Conservation (phyloP, 129 eudicot genomes). For the Heracleum sosnowskyi region DNA sequence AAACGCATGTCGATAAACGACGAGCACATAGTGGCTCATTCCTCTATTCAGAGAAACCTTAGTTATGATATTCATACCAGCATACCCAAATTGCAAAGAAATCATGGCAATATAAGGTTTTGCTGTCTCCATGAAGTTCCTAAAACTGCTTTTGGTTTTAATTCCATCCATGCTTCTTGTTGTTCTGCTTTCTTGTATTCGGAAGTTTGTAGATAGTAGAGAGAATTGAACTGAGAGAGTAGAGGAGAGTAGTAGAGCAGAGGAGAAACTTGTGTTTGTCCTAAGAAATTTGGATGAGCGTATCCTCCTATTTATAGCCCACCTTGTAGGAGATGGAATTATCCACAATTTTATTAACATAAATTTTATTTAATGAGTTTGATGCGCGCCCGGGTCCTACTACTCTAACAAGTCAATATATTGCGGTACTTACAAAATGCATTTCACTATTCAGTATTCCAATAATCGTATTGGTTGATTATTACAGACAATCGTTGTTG, state of each 20-base stretch:
- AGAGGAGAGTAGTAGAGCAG: slow-evolving; percentile 14
- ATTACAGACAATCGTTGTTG: neutral
- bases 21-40: slow-evolving; percentile 92
- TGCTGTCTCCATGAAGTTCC: slow-evolving; percentile 38
- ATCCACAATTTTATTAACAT: neutral
- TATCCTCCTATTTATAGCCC: slow-evolving; percentile 49
- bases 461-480: neutral
- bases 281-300: slow-evolving; percentile 26
- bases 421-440: neutral
- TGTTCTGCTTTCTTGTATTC: neutral
- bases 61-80: slow-evolving; percentile 90
- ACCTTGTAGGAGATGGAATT: neutral
- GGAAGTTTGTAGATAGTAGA: neutral
- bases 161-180: slow-evolving; percentile 52
- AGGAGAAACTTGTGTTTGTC: slow-evolving; percentile 79
- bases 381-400: neutral
- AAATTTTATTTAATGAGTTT: neutral
- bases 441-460: neutral
- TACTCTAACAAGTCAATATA: neutral
- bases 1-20: slow-evolving; percentile 91
- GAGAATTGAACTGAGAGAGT: slow-evolving; percentile 7
- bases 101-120: slow-evolving; percentile 96
- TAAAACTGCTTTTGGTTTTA: slow-evolving; percentile 43
- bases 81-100: slow-evolving; percentile 85
- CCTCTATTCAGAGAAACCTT: slow-evolving; percentile 83